Evolutionary conservation across 768 basidiomycete species (phyloP).

Genomic region (Hypsizygus marmoreus): DNA sequence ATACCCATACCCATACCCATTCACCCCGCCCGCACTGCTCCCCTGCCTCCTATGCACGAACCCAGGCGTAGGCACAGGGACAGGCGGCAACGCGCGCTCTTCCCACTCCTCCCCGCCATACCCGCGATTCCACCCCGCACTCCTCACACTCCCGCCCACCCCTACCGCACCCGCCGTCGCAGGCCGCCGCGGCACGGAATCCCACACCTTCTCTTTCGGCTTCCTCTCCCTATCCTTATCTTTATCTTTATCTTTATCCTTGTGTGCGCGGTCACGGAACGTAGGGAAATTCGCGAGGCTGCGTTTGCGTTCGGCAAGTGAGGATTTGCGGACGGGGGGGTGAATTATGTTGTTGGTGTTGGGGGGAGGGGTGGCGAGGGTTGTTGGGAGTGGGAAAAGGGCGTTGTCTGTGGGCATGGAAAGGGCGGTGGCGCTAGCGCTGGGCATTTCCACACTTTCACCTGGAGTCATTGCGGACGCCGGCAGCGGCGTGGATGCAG

Average conservation of each 20-base stretch:
- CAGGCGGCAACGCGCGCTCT: conserved; percentile 15
- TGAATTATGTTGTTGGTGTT: not conserved
- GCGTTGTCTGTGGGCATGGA: not conserved
- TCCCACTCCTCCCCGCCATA: conserved; percentile 7
- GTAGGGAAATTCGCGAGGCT: conserved; percentile 9
- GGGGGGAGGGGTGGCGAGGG: not conserved
- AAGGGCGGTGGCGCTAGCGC: not conserved
- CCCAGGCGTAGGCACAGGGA: not conserved
- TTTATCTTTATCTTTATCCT: conserved; percentile 8
- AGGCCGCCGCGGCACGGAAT: conserved; percentile 28
- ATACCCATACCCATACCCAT: too few species aligned
- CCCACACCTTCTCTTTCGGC: conserved; percentile 6
- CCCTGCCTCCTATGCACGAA: conserved; percentile 3
- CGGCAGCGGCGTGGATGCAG: conserved; percentile 12
- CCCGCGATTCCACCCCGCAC: too few species aligned
- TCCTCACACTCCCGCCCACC: conserved; percentile 10
- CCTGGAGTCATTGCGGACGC: not conserved
- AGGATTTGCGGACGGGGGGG: not conserved
- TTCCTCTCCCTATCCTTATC: conserved; percentile 11
- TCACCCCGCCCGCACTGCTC: not conserved
- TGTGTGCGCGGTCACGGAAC: conserved; percentile 10
- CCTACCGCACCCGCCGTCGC: conserved; percentile 39
- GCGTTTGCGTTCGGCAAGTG: conserved; percentile 13
- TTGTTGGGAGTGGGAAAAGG: not conserved
- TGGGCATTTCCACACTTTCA: too few species aligned